A percentile compares a stretch with the other conserved stretches of the same genome.
Conservation (phyloP, 2,329 filamentous ascomycete genomes). For the Fusarium verticillioides region DNA sequence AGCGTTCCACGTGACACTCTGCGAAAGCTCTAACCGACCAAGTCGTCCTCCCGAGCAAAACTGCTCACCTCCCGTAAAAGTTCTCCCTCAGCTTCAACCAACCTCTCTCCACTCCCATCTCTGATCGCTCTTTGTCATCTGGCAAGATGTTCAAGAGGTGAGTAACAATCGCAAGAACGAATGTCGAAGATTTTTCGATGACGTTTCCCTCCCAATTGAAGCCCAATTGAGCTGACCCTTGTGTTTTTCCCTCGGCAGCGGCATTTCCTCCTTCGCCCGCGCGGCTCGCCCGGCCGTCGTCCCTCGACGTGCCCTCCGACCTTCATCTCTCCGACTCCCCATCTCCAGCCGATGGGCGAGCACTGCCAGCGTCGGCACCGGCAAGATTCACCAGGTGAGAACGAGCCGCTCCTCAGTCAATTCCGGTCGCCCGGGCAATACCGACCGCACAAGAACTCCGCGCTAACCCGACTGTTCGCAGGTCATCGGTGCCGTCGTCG, state of each 20-base stretch:
- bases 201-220: constrained; percentile 56
- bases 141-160: constrained; percentile 87
- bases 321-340: constrained; percentile 65
- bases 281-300: constrained; percentile 70
- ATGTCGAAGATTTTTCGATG: constrained; percentile 42
- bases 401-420: constrained; percentile 13
- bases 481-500: constrained; percentile 99
- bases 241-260: constrained; percentile 59
- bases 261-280: constrained; percentile 73
- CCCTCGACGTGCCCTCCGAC: constrained; percentile 67
- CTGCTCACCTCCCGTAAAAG: constrained; percentile 60
- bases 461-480: constrained; percentile 57
- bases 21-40: constrained; percentile 59
- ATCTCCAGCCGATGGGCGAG: constrained; percentile 69
- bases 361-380: constrained; percentile 67
- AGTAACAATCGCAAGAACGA: constrained; percentile 54
- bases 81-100: constrained; percentile 61
- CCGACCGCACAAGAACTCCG: constrained; percentile 20
- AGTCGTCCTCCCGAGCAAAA: constrained; percentile 59
- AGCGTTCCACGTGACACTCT: constrained; percentile 52
- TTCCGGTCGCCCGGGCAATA: constrained; percentile 41
- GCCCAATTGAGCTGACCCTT: constrained; percentile 57
- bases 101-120: constrained; percentile 69
- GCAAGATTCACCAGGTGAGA: constrained; percentile 76
- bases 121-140: constrained; percentile 74